These are phyloP conservation scores for Candida dubliniensis DNA, from an alignment of 1,139 yeast genomes.

Conservation along the genomic window DNA sequence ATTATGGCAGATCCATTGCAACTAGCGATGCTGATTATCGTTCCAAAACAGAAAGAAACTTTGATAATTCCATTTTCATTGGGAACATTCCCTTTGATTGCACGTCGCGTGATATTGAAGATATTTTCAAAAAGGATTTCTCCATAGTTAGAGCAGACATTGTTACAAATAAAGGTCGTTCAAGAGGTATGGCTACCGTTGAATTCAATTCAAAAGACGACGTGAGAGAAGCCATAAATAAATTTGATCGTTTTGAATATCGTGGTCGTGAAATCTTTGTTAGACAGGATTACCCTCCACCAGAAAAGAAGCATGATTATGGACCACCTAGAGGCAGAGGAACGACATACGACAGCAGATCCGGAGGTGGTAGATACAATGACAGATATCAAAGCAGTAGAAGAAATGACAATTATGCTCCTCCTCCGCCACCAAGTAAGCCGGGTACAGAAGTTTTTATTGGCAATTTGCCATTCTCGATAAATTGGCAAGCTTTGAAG, in stretches of 20 bases:
- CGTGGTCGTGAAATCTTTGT: conserved; percentile 85
- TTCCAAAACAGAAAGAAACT: conserved; percentile 58
- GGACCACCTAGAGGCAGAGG: conserved; percentile 17
- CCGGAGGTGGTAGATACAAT: conserved; percentile 15
- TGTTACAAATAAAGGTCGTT: conserved; percentile 77
- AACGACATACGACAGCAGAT: conserved; percentile 12
- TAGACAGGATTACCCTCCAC: conserved; percentile 86
- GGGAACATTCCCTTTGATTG: conserved; percentile 73
- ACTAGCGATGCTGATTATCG: conserved; percentile 31
- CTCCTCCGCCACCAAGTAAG: conserved; percentile 21
- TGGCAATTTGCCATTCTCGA: conserved; percentile 78
- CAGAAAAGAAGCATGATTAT: conserved; percentile 40
- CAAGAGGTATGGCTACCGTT: conserved; percentile 92
- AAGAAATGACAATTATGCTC: conserved; percentile 12
- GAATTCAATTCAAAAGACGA: conserved; percentile 71
- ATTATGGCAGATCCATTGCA: conserved; percentile 16
- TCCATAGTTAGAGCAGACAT: conserved; percentile 83
- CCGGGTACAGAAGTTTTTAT: conserved; percentile 74
- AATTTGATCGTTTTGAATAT: conserved; percentile 65
- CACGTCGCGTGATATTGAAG: conserved; percentile 59
- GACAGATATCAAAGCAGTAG: conserved; percentile 12
- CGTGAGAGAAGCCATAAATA: conserved; percentile 72
- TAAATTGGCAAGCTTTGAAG: conserved; percentile 82
- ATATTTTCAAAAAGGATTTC: conserved; percentile 62
- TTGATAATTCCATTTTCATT: conserved; percentile 66